Percentiles rank a stretch among this genome's conserved stretches.
phyloP scores from a whole-genome alignment of 352 stramenopile genomes.

The Phytophthora foliorum region DNA sequence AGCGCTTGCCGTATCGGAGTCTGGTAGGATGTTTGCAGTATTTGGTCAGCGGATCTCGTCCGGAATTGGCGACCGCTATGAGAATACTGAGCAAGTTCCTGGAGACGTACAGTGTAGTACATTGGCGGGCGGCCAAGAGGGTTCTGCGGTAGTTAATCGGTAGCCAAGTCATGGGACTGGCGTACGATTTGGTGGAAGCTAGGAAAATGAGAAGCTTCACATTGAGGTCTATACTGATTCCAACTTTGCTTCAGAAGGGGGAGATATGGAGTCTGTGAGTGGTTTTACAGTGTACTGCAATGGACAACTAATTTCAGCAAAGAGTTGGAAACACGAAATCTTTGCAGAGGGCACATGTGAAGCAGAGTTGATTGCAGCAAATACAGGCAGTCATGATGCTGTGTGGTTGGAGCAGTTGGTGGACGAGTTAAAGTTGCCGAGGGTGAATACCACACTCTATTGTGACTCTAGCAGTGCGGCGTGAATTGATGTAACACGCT shows the following conservation, averaged over 20 bases:
- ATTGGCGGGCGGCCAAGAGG: conserved; percentile 10
- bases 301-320: conserved; percentile 21
- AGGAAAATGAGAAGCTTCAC: conserved; percentile 15
- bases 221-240: conserved; percentile 28
- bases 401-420: conserved; percentile 22
- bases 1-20: conserved; percentile 23
- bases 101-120: background rate
- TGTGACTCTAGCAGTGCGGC: conserved; percentile 28
- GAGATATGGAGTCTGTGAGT: conserved; percentile 16
- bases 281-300: conserved; percentile 19
- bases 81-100: conserved; percentile 14
- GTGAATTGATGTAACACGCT: conserved; percentile 22
- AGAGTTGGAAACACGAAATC: conserved; percentile 23
- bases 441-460: background rate
- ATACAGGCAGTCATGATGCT: conserved; percentile 2
- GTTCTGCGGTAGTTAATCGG: conserved; percentile 12
- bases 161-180: conserved; percentile 12
- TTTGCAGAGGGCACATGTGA: conserved; percentile 19
- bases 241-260: conserved; percentile 14
- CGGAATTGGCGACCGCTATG: conserved; percentile 12
- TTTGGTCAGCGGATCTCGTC: conserved; percentile 16
- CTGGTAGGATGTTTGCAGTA: conserved; percentile 24
- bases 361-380: conserved; percentile 21
- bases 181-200: conserved; percentile 26
- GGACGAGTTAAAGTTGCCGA: conserved; percentile 19